Evolutionary conservation across 345 rosid genomes (phyloP).

Genomic region (Bruguiera parviflora): DNA sequence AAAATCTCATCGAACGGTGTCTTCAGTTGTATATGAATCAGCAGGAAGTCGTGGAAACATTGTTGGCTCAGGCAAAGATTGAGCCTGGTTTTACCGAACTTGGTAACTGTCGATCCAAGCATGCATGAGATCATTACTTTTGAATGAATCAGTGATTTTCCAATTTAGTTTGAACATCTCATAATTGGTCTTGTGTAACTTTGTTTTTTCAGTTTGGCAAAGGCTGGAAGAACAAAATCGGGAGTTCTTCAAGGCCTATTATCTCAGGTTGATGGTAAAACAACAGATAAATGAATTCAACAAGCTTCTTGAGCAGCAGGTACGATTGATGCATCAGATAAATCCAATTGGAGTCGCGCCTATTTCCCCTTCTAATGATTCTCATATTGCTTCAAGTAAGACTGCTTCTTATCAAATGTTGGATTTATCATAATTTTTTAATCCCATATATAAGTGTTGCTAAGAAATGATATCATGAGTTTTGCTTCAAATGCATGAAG

Average conservation of each 20-base stretch:
- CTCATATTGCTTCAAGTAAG: conserved; percentile 73
- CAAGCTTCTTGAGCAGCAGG: conserved; percentile 92
- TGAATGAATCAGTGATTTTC: neutral
- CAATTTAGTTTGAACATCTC: neutral
- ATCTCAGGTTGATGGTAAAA: conserved; percentile 83
- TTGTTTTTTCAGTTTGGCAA: conserved; percentile 79
- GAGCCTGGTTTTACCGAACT: conserved; percentile 40
- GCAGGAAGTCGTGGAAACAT: conserved; percentile 31
- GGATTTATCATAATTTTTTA: neutral
- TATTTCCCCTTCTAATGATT: conserved; percentile 68
- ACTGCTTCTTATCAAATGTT: conserved; percentile 3
- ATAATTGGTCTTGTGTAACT: neutral
- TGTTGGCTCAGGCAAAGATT: conserved; percentile 35
- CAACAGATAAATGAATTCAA: conserved; percentile 90
- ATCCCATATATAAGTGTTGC: no score
- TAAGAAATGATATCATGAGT: no score
- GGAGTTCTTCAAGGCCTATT: conserved; percentile 89
- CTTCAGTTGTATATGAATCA: conserved; percentile 38
- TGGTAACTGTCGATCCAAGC: conserved; percentile 12
- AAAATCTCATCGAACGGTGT: conserved; percentile 38
- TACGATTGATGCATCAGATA: conserved; percentile 71
- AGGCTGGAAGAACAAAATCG: conserved; percentile 97
- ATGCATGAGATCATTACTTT: no score
- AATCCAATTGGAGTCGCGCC: conserved; percentile 55
- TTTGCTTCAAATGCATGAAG: no score